Conservation (phyloP, 805 yeast species). For the Saccharomyces eubayanus region DNA sequence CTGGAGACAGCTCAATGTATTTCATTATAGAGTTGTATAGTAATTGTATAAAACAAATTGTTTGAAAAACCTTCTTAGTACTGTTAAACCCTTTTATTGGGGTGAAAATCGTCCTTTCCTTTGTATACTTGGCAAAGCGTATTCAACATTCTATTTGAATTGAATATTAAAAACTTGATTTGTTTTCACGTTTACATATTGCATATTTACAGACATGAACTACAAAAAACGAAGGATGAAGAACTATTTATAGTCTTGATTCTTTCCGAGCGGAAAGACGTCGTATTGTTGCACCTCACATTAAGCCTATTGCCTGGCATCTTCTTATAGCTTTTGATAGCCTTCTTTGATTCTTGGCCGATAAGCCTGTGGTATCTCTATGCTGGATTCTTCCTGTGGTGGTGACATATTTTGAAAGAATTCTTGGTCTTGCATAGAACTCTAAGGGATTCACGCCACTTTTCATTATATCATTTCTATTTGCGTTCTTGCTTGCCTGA, state of each 20-base stretch:
- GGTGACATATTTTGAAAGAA: constrained; percentile 56
- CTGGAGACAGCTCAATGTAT: background rate
- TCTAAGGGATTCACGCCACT: constrained; percentile 58
- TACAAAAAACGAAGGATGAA: background rate
- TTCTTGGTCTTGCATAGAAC: constrained; percentile 63
- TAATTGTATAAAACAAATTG: background rate
- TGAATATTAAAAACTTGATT: background rate
- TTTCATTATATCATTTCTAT: constrained; percentile 34
- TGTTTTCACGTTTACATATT: background rate
- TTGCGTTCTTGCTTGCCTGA: constrained; percentile 16
- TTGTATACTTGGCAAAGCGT: background rate
- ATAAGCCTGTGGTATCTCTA: constrained; percentile 61
- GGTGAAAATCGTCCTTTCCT: background rate
- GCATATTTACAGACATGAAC: background rate
- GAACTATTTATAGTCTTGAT: background rate
- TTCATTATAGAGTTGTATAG: background rate
- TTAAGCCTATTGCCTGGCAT: constrained; percentile 69
- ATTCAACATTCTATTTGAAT: background rate
- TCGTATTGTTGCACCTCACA: constrained; percentile 38
- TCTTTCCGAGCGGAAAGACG: background rate
- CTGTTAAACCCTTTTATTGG: background rate
- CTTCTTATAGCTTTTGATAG: constrained; percentile 72
- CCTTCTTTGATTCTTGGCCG: constrained; percentile 56
- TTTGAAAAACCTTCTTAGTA: background rate
- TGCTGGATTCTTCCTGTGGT: constrained; percentile 72